Evolutionary conservation across 225 moss, liverwort and hornwort species (phyloP).

Genomic region (Marchantia polymorpha): DNA sequence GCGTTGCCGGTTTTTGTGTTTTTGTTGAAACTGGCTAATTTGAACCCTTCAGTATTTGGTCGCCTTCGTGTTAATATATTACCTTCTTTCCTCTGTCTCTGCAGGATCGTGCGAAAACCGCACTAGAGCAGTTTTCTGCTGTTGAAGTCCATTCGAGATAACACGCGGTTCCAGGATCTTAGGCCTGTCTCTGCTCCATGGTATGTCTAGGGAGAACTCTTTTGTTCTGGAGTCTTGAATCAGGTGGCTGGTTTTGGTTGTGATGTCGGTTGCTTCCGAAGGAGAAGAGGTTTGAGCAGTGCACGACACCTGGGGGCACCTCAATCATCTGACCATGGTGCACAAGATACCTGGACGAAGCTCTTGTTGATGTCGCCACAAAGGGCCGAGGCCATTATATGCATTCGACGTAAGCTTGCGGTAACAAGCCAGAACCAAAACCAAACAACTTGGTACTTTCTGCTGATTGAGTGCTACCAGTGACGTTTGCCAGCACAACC

Average conservation of each 20-base stretch:
- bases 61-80: too few species aligned
- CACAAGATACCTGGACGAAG: constrained; percentile 22
- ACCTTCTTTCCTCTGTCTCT: not conserved
- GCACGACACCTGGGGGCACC: constrained; percentile 13
- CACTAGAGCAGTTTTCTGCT: constrained; percentile 35
- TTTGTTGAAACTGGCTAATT: too few species aligned
- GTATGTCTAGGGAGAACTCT: not conserved
- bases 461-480: not conserved
- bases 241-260: not conserved
- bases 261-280: constrained; percentile 12
- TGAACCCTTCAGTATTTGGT: too few species aligned
- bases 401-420: constrained; percentile 22
- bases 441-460: constrained; percentile 8
- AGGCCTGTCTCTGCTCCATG: not conserved
- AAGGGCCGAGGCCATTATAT: not conserved
- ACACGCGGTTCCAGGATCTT: constrained; percentile 6
- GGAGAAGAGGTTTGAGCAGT: constrained; percentile 14
- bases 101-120: constrained; percentile 86
- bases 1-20: too few species aligned
- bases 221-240: constrained; percentile 13
- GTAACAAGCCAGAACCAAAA: constrained; percentile 23
- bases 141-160: constrained; percentile 24
- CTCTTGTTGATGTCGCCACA: constrained; percentile 8
- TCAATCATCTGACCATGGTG: constrained; percentile 16
- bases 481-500: constrained; percentile 3